Evolutionary conservation across 2,329 filamentous ascomycete species (phyloP).

Genomic region (Aspergillus jensenii): DNA sequence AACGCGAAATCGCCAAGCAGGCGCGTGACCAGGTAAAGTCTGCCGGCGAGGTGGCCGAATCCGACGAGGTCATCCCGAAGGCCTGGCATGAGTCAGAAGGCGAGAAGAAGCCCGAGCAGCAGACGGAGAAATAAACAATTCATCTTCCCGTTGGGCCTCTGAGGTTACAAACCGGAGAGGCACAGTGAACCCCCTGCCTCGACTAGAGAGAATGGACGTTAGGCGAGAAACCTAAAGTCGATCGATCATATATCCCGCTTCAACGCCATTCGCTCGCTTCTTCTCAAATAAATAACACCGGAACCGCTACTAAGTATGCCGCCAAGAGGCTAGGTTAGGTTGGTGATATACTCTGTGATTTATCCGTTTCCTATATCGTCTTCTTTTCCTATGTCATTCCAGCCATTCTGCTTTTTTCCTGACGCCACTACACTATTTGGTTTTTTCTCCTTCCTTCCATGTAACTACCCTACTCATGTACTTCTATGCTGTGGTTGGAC

Average conservation of each 20-base stretch:
- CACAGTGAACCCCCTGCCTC: too few species aligned
- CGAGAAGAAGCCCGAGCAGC: conserved; percentile 20
- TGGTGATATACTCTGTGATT: background rate
- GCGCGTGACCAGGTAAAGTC: conserved; percentile 24
- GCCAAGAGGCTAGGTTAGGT: background rate
- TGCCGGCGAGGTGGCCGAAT: conserved; percentile 36
- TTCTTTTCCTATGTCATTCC: background rate
- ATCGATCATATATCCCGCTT: background rate
- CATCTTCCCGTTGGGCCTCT: background rate
- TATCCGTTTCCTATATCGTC: background rate
- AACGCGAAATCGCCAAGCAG: conserved; percentile 24
- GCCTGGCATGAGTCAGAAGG: conserved; percentile 47
- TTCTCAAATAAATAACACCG: background rate
- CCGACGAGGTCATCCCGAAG: conserved; percentile 49
- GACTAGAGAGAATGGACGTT: too few species aligned
- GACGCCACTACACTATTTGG: conserved; percentile 2
- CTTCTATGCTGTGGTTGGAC: conserved; percentile 5
- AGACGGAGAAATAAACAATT: conserved; percentile 20
- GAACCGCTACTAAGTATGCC: background rate
- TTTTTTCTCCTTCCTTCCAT: conserved; percentile 3
- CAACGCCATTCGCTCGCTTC: background rate
- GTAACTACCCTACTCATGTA: conserved; percentile 21
- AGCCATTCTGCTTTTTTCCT: background rate
- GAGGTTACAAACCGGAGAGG: too few species aligned
- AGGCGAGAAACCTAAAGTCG: background rate